phyloP scores from a whole-genome alignment of 768 basidiomycete species.

The Tulasnella sp. region DNA sequence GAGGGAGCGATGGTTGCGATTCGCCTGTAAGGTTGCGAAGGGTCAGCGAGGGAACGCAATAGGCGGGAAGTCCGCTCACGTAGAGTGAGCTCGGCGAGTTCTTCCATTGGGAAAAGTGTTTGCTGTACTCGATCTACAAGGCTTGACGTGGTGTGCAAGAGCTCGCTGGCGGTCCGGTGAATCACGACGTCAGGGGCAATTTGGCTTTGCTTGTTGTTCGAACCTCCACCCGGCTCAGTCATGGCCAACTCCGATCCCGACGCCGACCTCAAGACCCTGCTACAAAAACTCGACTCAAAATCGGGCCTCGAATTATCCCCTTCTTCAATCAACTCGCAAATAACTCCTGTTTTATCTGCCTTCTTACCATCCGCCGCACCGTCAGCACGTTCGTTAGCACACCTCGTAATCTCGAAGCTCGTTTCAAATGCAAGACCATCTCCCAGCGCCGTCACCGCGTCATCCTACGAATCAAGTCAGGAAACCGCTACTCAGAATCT shows the following conservation, averaged over 20 bases:
- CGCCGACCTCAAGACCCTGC: not conserved
- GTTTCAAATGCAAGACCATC: slow-evolving; percentile 61
- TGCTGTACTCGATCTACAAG: not conserved
- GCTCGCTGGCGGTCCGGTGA: not conserved
- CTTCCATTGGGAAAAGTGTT: not conserved
- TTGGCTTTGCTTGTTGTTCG: not conserved
- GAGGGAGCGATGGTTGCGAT: not conserved
- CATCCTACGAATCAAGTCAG: slow-evolving; percentile 36
- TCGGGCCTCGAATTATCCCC: slow-evolving; percentile 22
- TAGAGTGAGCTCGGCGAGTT: not conserved
- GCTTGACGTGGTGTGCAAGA: not conserved
- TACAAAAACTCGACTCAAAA: slow-evolving; percentile 1
- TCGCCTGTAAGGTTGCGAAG: not conserved
- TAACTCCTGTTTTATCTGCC: slow-evolving; percentile 9
- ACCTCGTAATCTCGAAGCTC: slow-evolving; percentile 66
- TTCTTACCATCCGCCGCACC: not conserved
- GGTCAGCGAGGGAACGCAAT: not conserved
- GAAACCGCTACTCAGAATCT: slow-evolving; percentile 55
- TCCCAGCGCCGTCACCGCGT: slow-evolving; percentile 38
- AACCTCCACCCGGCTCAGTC: not conserved
- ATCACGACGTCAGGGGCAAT: not conserved
- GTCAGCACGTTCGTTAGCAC: slow-evolving; percentile 63
- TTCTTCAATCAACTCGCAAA: slow-evolving; percentile 10
- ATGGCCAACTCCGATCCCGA: not conserved
- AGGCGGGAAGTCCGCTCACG: not conserved